Evolutionary conservation across 179 eudicot genomes (phyloP), one percentile per base, ranked within the genome.

Genomic region (Beta corolliflora): DNA sequence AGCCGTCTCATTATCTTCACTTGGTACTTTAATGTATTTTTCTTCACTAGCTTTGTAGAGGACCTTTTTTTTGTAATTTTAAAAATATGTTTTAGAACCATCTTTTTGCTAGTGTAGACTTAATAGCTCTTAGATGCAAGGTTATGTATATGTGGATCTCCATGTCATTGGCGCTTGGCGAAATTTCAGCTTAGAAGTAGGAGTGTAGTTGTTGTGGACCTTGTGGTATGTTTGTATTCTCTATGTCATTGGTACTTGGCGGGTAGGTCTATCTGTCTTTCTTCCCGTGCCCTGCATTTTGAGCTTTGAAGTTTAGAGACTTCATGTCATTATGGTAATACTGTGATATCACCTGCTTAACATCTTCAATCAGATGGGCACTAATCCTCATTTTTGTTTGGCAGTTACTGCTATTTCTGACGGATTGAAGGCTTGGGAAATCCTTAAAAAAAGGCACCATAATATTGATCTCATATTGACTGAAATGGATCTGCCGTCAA

Each of bases 361-460:
- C 59, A 9, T 61, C 5, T 59, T 68, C 31, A 7, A 54, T 64
- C 7, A 59, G 18, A 50, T 41, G 29, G 9, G 53, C 25, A 25
- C 72, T 46, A 41, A 73, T 15, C n/a, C 76, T 63, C 41, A 23
- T 71, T n/a, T 64, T 77, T 71, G 55, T 29, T 52, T 65, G 72
- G 84, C 89, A 91, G 95, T 91, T 84, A 89, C 92, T 84, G 92
- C 92, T 82, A 79, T 88, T 73, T 78, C 93, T 75, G 93, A 91
- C 81, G 95, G 95, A 52, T 81, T 91, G 60, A 85, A 90, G 87
- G 95, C 95, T 48, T 91, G 95, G 95, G 93, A 90, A 81, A 69
- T 85, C 79, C 88, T 91, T 58, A 90, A 86, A 80, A 81, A 63
- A 56, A 85, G 85, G 73, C 92, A 91, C 63, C 79, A 73, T 68